Evolutionary conservation across 2,329 filamentous ascomycete genomes (phyloP).

Genomic region (Cytospora mali): DNA sequence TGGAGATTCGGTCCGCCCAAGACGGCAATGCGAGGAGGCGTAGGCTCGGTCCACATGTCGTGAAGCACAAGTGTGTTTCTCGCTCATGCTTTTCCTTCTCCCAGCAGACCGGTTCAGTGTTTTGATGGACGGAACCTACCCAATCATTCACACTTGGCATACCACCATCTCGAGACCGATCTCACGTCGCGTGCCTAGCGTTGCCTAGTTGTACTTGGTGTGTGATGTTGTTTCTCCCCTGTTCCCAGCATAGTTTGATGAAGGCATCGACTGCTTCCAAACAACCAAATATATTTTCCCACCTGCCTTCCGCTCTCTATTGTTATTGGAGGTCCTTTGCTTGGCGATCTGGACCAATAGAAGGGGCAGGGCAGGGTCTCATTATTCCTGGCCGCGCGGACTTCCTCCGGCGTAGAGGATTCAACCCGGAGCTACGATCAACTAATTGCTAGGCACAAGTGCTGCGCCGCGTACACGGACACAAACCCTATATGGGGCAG

Average conservation of each 20-base stretch:
- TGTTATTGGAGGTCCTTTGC: conserved; percentile 3
- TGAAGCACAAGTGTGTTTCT: background rate
- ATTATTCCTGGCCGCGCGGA: conserved; percentile 8
- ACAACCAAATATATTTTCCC: background rate
- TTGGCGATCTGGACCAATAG: conserved; percentile 5
- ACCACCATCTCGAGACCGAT: no score
- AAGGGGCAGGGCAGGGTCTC: background rate
- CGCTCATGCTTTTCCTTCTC: background rate
- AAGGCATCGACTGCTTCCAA: background rate
- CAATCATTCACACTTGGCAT: background rate
- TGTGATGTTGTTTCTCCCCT: background rate
- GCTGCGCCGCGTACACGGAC: background rate
- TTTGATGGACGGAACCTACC: background rate
- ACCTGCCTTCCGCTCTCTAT: conserved; percentile 3
- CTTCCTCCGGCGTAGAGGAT: background rate
- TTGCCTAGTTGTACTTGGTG: background rate
- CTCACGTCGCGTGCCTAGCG: background rate
- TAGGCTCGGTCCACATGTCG: background rate
- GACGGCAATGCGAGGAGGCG: background rate
- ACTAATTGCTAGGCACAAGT: background rate
- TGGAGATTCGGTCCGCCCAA: background rate
- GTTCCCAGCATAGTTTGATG: background rate
- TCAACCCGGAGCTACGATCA: background rate
- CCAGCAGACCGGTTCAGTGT: background rate
- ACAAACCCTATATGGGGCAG: background rate